These are phyloP conservation scores for Oemleria cerasiformis DNA, from an alignment of 306 rosid species.

Conservation along the genomic window DNA sequence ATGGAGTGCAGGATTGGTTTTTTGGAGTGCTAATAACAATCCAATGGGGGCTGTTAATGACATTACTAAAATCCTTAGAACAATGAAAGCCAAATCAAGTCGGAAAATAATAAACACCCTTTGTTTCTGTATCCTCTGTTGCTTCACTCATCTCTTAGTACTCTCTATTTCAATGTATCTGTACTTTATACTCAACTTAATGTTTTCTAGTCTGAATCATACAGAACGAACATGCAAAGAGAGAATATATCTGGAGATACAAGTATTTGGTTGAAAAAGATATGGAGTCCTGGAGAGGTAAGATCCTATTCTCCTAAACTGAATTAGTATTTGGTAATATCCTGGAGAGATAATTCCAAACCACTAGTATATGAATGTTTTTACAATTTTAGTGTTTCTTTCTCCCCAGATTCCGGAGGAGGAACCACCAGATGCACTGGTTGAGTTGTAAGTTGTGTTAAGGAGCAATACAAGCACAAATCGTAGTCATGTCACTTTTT, in stretches of 20 bases:
- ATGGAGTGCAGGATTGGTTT: no score
- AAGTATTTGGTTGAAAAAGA: conserved; percentile 70
- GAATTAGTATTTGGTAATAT: no score
- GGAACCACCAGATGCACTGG: conserved; percentile 55
- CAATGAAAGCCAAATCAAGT: no score
- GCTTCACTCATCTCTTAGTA: neutral
- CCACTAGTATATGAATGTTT: no score
- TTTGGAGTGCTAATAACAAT: no score
- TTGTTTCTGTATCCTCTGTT: neutral
- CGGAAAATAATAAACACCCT: neutral
- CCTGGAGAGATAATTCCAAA: no score
- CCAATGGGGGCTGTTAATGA: no score
- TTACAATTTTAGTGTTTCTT: neutral
- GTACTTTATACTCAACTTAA: no score
- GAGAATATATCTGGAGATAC: conserved; percentile 42
- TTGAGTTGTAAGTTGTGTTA: conserved; percentile 3
- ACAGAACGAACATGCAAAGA: conserved; percentile 44
- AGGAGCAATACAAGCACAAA: conserved; percentile 3
- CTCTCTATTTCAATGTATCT: neutral
- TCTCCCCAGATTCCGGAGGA: conserved; percentile 60
- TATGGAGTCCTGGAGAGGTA: conserved; percentile 95
- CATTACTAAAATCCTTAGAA: neutral
- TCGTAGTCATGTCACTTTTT: neutral
- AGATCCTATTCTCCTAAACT: neutral
- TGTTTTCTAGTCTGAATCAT: conserved; percentile 11